These are phyloP conservation scores for Tripterygium wilfordii DNA, from an alignment of 177 flowering plant genomes.

Conservation along the genomic window DNA sequence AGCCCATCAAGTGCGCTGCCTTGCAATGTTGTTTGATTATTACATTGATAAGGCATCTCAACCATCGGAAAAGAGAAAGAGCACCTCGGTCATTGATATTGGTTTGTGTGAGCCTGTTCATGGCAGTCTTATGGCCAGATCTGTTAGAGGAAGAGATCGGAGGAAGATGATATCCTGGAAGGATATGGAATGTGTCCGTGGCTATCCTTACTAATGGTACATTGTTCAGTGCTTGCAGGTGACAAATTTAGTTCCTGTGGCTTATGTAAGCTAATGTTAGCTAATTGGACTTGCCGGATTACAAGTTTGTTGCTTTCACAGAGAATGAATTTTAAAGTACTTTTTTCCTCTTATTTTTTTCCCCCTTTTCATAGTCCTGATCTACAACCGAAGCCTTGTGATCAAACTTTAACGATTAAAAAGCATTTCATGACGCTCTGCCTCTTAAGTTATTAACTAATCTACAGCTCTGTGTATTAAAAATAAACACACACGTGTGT, in stretches of 20 bases:
- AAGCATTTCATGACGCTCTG: no score
- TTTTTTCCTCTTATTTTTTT: no score
- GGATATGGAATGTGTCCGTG: conserved; percentile 48
- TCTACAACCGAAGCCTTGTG: no score
- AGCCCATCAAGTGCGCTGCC: conserved; percentile 71
- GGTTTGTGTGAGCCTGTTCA: conserved; percentile 68
- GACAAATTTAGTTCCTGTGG: not conserved
- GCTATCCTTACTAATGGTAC: conserved; percentile 42
- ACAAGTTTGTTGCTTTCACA: no score
- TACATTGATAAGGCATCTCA: conserved; percentile 41
- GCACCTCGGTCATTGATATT: conserved; percentile 59
- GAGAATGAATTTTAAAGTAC: no score
- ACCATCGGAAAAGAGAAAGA: conserved; percentile 32
- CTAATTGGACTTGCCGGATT: no score
- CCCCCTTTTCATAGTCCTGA: no score
- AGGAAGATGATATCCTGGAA: conserved; percentile 94
- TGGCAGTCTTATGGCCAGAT: conserved; percentile 65
- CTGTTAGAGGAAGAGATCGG: conserved; percentile 82
- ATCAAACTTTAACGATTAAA: no score
- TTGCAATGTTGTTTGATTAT: conserved; percentile 84
- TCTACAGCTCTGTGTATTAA: no score
- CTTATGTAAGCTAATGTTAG: not conserved
- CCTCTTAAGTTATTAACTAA: no score
- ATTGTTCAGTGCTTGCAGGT: not conserved
- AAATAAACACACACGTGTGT: no score